phyloP scores from a whole-genome alignment of 768 basidiomycete species.

The Lactarius hengduanensis region DNA sequence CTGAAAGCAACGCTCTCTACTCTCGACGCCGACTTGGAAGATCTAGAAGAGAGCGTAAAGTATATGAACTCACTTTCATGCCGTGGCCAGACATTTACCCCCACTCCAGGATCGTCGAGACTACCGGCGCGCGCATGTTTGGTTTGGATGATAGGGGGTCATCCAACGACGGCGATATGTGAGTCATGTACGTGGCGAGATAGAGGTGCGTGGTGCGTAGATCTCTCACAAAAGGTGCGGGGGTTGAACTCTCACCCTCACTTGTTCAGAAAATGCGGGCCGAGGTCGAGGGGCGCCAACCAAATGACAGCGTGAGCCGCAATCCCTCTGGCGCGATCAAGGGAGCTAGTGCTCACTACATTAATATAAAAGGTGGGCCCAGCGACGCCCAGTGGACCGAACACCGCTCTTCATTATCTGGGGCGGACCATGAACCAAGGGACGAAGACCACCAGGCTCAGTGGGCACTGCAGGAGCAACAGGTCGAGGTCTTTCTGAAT shows the following conservation, averaged over 20 bases:
- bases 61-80: slow-evolving; percentile 36
- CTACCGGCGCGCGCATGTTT: slow-evolving; percentile 79
- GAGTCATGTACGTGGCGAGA: slow-evolving; percentile 65
- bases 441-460: slow-evolving; percentile 66
- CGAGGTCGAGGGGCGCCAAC: slow-evolving; percentile 44
- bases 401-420: slow-evolving; percentile 9
- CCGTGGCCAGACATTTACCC: neutral
- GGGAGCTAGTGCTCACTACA: neutral
- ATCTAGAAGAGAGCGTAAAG: slow-evolving; percentile 93
- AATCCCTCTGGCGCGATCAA: neutral
- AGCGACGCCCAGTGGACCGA: slow-evolving; percentile 10
- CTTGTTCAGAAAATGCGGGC: slow-evolving; percentile 68
- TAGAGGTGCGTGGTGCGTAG: slow-evolving; percentile 59
- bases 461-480: slow-evolving; percentile 87
- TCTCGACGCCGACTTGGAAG: slow-evolving; percentile 85
- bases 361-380: slow-evolving; percentile 11
- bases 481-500: slow-evolving; percentile 43
- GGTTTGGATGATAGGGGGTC: slow-evolving; percentile 76
- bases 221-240: neutral
- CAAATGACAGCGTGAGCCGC: slow-evolving; percentile 24
- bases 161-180: slow-evolving; percentile 75
- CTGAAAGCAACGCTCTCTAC: slow-evolving; percentile 73
- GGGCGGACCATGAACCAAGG: slow-evolving; percentile 25
- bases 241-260: slow-evolving; percentile 5
- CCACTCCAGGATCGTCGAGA: slow-evolving; percentile 72